A percentile compares a stretch with the other conserved stretches of the same genome.
phyloP scores from a whole-genome alignment of 1,284 basidiomycete species.

The Phlebopus sp. region DNA sequence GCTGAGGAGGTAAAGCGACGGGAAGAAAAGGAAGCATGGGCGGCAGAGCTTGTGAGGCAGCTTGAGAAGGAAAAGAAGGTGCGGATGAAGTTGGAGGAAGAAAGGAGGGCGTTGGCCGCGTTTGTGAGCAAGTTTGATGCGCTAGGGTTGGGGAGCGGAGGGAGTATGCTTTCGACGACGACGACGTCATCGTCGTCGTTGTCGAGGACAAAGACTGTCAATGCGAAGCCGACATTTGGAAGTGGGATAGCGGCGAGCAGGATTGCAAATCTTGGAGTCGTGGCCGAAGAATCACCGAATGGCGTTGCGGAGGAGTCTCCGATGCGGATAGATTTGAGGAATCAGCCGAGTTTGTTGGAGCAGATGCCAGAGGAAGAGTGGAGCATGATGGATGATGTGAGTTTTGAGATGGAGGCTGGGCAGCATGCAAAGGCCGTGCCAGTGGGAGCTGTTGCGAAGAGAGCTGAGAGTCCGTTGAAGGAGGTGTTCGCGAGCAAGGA shows the following conservation, averaged over 20 bases:
- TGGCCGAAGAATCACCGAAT: slow-evolving; percentile 22
- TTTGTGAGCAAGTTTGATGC: slow-evolving; percentile 80
- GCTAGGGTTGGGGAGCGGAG: slow-evolving; percentile 44
- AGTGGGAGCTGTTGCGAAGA: slow-evolving; percentile 8
- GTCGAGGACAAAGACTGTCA: slow-evolving; percentile 41
- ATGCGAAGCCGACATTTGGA: slow-evolving; percentile 46
- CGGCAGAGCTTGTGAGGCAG: slow-evolving; percentile 64
- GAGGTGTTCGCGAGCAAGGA: slow-evolving; percentile 29
- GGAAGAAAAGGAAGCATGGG: slow-evolving; percentile 70
- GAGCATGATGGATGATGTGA: slow-evolving; percentile 49
- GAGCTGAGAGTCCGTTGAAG: slow-evolving; percentile 24
- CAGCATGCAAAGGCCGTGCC: slow-evolving; percentile 20
- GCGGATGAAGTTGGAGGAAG: slow-evolving; percentile 65
- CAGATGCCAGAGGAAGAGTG: slow-evolving; percentile 60
- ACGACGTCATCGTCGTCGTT: slow-evolving; percentile 2
- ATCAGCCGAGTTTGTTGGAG: slow-evolving; percentile 58
- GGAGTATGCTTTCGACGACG: slow-evolving; percentile 34
- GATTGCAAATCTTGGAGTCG: slow-evolving; percentile 22
- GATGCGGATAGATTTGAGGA: slow-evolving; percentile 42
- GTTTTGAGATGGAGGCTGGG: slow-evolving; percentile 43
- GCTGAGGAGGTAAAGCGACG: slow-evolving; percentile 56
- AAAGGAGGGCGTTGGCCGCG: slow-evolving; percentile 67
- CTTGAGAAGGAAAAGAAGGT: slow-evolving; percentile 74
- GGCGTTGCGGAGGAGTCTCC: slow-evolving; percentile 42
- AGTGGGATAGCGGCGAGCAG: slow-evolving; percentile 45